phyloP scores from a whole-genome alignment of 805 yeast species.

The Cyberlindnera bimundalis region DNA sequence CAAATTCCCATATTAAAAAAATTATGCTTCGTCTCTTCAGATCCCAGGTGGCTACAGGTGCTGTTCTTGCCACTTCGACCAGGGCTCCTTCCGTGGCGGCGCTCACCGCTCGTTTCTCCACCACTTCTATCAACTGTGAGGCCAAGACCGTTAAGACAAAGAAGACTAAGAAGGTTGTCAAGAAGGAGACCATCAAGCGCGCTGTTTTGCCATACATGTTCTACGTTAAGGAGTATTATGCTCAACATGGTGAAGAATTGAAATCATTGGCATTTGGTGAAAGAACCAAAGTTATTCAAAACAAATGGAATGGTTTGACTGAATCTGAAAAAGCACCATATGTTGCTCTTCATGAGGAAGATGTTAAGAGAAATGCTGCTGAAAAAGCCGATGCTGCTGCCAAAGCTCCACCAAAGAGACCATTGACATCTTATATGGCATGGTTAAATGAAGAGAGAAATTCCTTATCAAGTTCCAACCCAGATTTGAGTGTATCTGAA shows the following conservation, averaged over 20 bases:
- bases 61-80: not conserved
- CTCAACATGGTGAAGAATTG: constrained; percentile 13
- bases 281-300: constrained; percentile 10
- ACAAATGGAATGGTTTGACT: constrained; percentile 16
- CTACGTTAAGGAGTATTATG: constrained; percentile 16
- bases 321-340: constrained; percentile 15
- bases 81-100: not conserved
- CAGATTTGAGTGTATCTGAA: constrained; percentile 26
- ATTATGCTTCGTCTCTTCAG: not conserved
- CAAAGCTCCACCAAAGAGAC: constrained; percentile 27
- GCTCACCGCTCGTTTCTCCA: constrained; percentile 10
- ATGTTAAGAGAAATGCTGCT: constrained; percentile 12
- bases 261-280: constrained; percentile 12
- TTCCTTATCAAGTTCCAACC: constrained; percentile 12
- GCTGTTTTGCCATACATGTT: constrained; percentile 10
- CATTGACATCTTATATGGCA: constrained; percentile 15
- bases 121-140: constrained; percentile 5
- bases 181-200: constrained; percentile 13
- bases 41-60: constrained; percentile 3
- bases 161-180: constrained; percentile 6
- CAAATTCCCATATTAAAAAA: not conserved
- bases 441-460: constrained; percentile 17
- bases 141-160: constrained; percentile 9
- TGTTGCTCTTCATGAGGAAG: constrained; percentile 11
- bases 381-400: constrained; percentile 18